Evolutionary conservation across 75 land plant species (phyloP), one percentile per base, ranked within the genome.

Genomic region (Pinus albicaulis): DNA sequence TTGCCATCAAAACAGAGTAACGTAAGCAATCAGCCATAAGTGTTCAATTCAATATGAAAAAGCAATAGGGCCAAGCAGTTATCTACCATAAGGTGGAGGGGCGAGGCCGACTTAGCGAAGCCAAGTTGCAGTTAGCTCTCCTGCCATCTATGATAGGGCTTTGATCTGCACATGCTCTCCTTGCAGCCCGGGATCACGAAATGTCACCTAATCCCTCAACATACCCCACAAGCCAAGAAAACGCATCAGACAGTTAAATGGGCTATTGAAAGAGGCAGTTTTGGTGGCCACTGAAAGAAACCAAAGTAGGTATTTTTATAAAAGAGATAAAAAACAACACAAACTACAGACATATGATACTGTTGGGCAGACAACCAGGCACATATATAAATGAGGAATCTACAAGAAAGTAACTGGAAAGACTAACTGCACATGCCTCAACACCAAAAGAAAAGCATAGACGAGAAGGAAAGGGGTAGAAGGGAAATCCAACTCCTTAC

Each of bases 91-190:
- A 23, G 87, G 81, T 12, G 68, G 83, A 78, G n/a, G 81, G 85
- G 15, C 79, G 60, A 14, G 56, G 77, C 48, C 88, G 85, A 22
- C 95, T 91, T 14, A 93, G 91, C 0, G 91, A 86, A 15, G 95
- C 95, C 20, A 93, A 84, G 58, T 93, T 93, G 85, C 95, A 93
- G 82, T 93, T 93, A 53, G 95, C 93, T 3, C 89, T 74, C 53
- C 95, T 87, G 38, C 95, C 94, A 60, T 93, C 93, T 86, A 93
- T 93, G 57, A 91, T 68, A 19, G 95, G 95, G 61, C 83, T 76
- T 7, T 91, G 64, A 74, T 93, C 95, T 76, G 80, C 91, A 58
- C 95, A 93, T 23, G 95, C 95, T 79, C 82, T 89, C 73, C 82
- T 89, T 1, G 95, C 95, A 20, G 88, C 78, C 58, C 95, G 15